Evolutionary conservation across 2,329 filamentous ascomycete genomes (phyloP), one percentile per base, ranked within the genome.

Genomic region (Botryosphaeria dothidea): DNA sequence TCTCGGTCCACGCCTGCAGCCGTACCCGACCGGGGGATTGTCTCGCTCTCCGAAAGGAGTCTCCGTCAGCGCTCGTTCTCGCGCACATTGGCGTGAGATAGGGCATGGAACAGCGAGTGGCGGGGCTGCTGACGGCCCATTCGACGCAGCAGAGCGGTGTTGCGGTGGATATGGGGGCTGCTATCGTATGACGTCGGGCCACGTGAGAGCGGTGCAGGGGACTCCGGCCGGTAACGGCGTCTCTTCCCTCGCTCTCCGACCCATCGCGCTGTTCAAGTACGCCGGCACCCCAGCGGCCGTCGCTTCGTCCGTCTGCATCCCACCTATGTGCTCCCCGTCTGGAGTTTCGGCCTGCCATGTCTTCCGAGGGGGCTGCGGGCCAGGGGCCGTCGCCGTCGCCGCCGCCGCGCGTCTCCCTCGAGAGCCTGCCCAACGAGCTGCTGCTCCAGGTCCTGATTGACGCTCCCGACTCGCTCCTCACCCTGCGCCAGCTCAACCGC

Each of bases 401-500:
- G 31, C 31, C 7, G n/a, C 6, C 41, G 29, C 43, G 29, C 46
- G 36, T 45, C 36, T 61, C 63, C 13, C 56, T 65, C 27, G 43
- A 49, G 21, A 34, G 38, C 25, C 63, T 65, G 17, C 63, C 63
- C 56, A 57, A 60, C 45, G 63, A 65, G 56, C 54, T 65, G 31
- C 54, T 51, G n/a, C 63, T 65, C 34, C 54, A 52, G 36, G 45
- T 58, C 23, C 25, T 65, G 25, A 45, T 34, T 19, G 46, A 51
- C 36, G 54, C 56, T 4, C 31, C 45, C 23, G 49, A 61, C 56
- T 52, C 43, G 54, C 34, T 65, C 19, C 46, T 65, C 45, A 54
- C 31, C 25, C 36, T 65, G 45, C 63, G 63, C 46, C 43, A 43
- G 7, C 54, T 65, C 17, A 65, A 65, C 46, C 57, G 57, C 52